phyloP scores from a whole-genome alignment of 208 protist genomes.

The Leptomonas seymouri region DNA sequence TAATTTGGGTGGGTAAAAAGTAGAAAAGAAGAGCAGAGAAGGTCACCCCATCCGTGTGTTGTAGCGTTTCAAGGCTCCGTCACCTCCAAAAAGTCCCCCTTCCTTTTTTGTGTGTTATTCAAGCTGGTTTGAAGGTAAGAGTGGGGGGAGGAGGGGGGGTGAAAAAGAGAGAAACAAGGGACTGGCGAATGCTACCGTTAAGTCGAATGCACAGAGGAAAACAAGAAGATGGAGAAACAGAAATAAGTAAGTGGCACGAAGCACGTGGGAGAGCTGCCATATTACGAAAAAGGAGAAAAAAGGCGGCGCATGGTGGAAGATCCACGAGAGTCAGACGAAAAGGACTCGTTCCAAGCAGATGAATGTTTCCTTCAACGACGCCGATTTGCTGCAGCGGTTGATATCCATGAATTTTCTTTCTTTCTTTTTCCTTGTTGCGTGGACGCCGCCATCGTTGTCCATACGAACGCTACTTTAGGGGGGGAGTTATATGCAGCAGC shows the following conservation, averaged over 20 bases:
- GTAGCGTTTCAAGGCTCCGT: neutral
- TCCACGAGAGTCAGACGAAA: too few relatives aligned
- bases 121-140: too few relatives aligned
- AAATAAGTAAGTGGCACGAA: neutral
- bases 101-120: neutral
- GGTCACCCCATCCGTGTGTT: neutral
- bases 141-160: neutral
- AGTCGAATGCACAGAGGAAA: neutral
- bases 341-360: too few relatives aligned
- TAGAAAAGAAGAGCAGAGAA: neutral
- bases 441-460: too few relatives aligned
- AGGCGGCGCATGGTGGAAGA: neutral
- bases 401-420: neutral
- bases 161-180: neutral
- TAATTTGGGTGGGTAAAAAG: too few relatives aligned
- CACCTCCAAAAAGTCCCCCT: neutral
- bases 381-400: too few relatives aligned
- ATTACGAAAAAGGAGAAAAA: constrained; percentile 5
- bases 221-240: neutral
- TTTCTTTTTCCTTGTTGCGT: neutral
- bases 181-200: neutral
- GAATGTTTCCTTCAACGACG: too few relatives aligned
- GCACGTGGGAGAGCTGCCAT: neutral
- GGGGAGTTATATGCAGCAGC: too few relatives aligned
- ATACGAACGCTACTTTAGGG: neutral